Evolutionary conservation across 2,329 filamentous ascomycete genomes (phyloP), one percentile per base, ranked within the genome.

Genomic region (Ophiocordyceps camponoti-saundersi): DNA sequence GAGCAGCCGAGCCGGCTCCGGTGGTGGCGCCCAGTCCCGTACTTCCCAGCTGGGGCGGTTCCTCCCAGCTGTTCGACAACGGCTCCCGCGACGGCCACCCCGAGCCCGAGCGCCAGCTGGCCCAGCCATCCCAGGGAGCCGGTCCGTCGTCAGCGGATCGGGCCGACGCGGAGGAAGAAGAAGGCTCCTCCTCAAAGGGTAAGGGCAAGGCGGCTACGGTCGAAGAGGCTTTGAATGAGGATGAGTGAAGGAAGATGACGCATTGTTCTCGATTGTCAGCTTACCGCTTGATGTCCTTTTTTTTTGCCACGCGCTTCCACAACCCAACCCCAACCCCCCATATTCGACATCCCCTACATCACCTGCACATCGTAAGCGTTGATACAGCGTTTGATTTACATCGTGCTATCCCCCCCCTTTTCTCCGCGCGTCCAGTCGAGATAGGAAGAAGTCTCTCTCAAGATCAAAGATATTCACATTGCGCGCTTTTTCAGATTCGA

Each of bases 1-100:
- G 22, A 42, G 13, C 30, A 47, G 21, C 46, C 51, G 20, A 61
- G 11, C 48, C 57, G 3, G 53, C 59, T 7, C 50, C 59, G 4
- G 67, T 74, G 16, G 65, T 70, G 15, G 66, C 70, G 5, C 71
- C 71, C 2, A 71, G 66, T 21, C 70, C 71, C 16, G 56, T 70
- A 21, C 56, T 66, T 48, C 71, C 72, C 6, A 69, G 66, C 48
- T 76, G 73, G 72, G 69, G 69, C 44, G 68, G 70, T 15, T 59
- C 68, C 2, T 64, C 69, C 16, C 72, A 73, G 53, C 58, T 74
- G 0, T 73, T 73, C 48, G 59, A 59, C 16, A 61, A 56, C 44
- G 59, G 59, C 18, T 47, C 56, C 39, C 55, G 57, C 23, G 41
- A 60, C 44, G 54, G 57, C 20, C 45, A 53, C 18, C 42, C 45